Percentiles rank a stretch among this genome's conserved stretches.
These are phyloP conservation scores for Heritiera littoralis DNA, from an alignment of 345 rosid species.

Conservation along the genomic window DNA sequence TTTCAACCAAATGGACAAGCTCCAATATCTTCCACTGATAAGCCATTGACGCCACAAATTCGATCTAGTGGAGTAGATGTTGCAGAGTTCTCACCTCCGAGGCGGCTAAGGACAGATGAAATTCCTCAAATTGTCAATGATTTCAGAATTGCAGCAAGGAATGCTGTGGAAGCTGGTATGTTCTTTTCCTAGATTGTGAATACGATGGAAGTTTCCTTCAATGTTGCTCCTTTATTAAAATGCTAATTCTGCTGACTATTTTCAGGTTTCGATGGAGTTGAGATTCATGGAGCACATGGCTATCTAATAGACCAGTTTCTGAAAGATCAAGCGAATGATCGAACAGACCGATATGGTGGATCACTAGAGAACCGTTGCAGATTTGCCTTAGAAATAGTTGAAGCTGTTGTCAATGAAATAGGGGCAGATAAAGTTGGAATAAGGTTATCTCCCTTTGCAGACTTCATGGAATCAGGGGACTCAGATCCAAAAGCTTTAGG, in stretches of 20 bases:
- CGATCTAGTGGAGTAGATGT: conserved; percentile 44
- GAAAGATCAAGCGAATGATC: conserved; percentile 72
- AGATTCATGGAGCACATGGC: conserved; percentile 79
- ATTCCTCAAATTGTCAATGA: conserved; percentile 64
- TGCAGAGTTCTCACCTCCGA: conserved; percentile 49
- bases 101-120: conserved; percentile 55
- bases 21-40: conserved; percentile 60
- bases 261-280: conserved; percentile 78
- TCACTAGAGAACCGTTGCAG: conserved; percentile 67
- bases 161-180: conserved; percentile 78
- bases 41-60: conserved; percentile 44
- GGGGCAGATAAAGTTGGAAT: conserved; percentile 77
- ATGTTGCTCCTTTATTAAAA: no score
- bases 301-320: conserved; percentile 66
- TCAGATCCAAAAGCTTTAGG: conserved; percentile 66
- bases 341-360: conserved; percentile 72
- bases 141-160: conserved; percentile 66
- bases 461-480: conserved; percentile 56
- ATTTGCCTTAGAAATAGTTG: conserved; percentile 59
- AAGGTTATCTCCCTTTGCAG: conserved; percentile 62
- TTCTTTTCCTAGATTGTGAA: not conserved
- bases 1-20: conserved; percentile 65
- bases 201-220: not conserved
- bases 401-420: conserved; percentile 62
- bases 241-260: not conserved